phyloP scores from a whole-genome alignment of 345 rosid species.

The Raphanus raphanistrum region DNA sequence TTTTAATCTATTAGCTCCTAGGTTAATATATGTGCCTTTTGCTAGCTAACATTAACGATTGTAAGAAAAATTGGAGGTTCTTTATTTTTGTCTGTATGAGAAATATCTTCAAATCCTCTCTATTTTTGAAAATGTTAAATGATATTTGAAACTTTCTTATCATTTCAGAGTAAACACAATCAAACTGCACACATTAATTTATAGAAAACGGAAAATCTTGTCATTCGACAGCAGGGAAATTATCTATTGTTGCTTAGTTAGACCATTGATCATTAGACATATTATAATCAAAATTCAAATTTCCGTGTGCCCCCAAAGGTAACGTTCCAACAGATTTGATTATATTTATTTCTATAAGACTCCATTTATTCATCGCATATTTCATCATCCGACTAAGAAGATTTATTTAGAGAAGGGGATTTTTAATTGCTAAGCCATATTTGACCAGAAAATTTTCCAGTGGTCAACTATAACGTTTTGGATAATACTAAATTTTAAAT shows the following conservation, averaged over 20 bases:
- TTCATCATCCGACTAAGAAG: neutral
- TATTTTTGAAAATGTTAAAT: neutral
- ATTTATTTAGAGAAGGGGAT: neutral
- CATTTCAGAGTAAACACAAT: neutral
- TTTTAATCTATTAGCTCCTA: too few relatives aligned
- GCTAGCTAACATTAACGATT: neutral
- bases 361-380: neutral
- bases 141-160: neutral
- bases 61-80: neutral
- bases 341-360: neutral
- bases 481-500: neutral
- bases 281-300: constrained; percentile 7
- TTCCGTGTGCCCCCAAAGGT: neutral
- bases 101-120: neutral
- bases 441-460: constrained; percentile 14
- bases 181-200: neutral
- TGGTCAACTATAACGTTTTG: constrained; percentile 29
- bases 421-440: constrained; percentile 18
- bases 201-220: neutral
- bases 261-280: neutral
- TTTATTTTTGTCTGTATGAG: neutral
- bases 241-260: neutral
- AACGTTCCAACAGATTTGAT: neutral
- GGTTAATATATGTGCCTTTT: neutral
- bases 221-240: neutral